phyloP scores from a whole-genome alignment of 495 filamentous ascomycete species.

The Penicillium salamii region DNA sequence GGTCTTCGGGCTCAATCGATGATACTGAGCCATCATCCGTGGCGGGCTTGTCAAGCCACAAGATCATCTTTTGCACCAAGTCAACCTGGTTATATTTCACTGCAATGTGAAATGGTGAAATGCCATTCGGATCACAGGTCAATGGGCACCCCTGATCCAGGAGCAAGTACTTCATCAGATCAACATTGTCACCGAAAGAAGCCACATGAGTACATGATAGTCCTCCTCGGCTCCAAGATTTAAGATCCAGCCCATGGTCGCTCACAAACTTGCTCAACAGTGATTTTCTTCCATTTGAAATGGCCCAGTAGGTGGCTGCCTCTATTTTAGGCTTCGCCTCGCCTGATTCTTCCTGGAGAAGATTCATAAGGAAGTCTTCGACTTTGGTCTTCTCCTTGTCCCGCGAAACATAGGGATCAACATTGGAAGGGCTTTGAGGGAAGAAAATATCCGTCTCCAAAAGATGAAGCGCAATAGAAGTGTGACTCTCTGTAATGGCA shows the following conservation, averaged over 20 bases:
- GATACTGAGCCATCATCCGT: not conserved
- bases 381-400: not conserved
- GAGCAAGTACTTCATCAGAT: not conserved
- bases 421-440: not conserved
- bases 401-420: not conserved
- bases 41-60: not conserved
- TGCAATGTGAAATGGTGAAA: constrained; percentile 2
- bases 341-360: not conserved
- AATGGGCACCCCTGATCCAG: not conserved
- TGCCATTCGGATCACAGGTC: not conserved
- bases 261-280: not conserved
- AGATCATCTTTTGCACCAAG: not conserved
- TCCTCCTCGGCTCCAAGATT: not conserved
- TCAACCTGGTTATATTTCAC: not conserved
- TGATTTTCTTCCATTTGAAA: not conserved
- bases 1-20: not conserved
- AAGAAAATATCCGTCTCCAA: not conserved
- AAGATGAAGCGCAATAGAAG: not conserved
- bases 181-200: not conserved
- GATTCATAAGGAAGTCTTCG: not conserved
- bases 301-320: not conserved
- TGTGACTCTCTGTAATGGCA: not conserved
- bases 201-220: not conserved
- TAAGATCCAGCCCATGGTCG: not conserved
- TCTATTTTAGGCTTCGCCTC: not conserved